Base-by-base conservation (phyloP, 169 alveolate species). In the Babesia bovis region DNA sequence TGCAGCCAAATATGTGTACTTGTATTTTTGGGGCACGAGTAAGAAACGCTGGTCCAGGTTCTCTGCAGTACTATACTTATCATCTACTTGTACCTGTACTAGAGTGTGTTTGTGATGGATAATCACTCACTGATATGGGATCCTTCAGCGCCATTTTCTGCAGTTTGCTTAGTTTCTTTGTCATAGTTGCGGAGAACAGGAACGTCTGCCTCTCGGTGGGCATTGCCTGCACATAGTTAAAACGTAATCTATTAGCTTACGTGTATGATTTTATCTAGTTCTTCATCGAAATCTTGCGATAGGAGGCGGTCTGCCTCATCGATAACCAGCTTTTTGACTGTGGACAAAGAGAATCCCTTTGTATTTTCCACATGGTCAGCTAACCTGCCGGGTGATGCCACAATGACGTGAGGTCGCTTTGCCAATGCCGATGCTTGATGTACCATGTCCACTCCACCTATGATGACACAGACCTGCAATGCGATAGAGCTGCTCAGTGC, bases 321-420 rank as follows among this genome's bases (percentile, higher is more conserved):
- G 82, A 97, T 85, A 25, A 96, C 94, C 33, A 97, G 85, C 66
- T 84, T 94, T 57, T 94, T 94, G 71, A 96, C 81, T 36, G 94
- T 84, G 63, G 94, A 91, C 56, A 97, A 77, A 59, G 91, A 91
- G 72, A 98, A 97, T 30, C 99, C 99, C 88, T 97, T 97, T 1
- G 99, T 97, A 87, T 97, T 96, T 52, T 96, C 97, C 51, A 98
- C 79, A 82, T 97, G 99, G 76, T 98, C 99, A 9, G 97, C 96
- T n/a, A 98, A 88, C 66, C 99, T 93, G n/a, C 99, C 99, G 0
- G 99, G 99, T 5, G 99, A 95, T 7, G 99, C 99, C 9, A 97
- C 96, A 13, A 97, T 91, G 28, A 98, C 90, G 75, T 97, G 99
- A 0, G 99, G 99, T 42, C 94, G 95, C 84, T 96, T 96, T 15